These are phyloP conservation scores for Populus trichocarpa DNA, from an alignment of 441 rosid genomes.

Conservation along the genomic window DNA sequence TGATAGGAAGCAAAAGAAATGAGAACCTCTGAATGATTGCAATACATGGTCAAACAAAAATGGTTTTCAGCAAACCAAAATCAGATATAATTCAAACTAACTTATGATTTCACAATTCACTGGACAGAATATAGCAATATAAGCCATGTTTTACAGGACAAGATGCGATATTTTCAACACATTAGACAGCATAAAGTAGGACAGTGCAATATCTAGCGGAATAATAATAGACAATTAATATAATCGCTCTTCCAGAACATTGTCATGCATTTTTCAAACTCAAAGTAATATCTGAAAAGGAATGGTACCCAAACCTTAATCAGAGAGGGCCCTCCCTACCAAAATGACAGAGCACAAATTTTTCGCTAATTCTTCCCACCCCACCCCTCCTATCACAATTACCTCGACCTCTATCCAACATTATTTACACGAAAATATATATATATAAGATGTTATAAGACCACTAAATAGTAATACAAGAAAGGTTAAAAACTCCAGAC, in stretches of 20 bases:
- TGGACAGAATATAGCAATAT: background rate
- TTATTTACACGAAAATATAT: background rate
- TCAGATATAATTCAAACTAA: too few relatives aligned
- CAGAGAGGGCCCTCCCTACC: background rate
- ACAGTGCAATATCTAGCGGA: background rate
- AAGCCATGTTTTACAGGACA: background rate
- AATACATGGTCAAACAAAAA: background rate
- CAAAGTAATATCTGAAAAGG: background rate
- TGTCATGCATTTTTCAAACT: background rate
- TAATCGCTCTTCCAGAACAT: background rate
- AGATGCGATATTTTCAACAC: background rate
- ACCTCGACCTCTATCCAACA: background rate
- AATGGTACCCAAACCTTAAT: background rate
- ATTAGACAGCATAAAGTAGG: background rate
- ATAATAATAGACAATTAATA: background rate
- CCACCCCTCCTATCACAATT: background rate
- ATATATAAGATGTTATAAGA: too few relatives aligned
- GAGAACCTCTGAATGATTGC: background rate
- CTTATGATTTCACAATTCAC: background rate
- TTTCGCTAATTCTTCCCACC: background rate
- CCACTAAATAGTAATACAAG: background rate
- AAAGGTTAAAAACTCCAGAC: background rate
- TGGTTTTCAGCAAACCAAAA: background rate
- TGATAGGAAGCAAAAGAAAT: slow-evolving; percentile 18
- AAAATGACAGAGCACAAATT: background rate